Evolutionary conservation across 2,329 filamentous ascomycete genomes (phyloP).

Genomic region (Xylariales sp.): DNA sequence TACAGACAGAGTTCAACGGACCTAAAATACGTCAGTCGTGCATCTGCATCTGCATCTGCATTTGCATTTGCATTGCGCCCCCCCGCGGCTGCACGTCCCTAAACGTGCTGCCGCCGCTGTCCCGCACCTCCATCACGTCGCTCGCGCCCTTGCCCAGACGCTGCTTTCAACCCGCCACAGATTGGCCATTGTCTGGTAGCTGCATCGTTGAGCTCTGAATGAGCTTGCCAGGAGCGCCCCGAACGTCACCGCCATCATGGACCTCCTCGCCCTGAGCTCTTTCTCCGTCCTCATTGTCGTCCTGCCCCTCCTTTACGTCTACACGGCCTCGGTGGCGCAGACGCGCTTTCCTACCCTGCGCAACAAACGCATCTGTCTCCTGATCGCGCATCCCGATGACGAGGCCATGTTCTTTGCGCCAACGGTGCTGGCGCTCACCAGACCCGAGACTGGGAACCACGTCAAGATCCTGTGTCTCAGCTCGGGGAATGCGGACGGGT

Average conservation of each 20-base stretch:
- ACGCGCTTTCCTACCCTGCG: slow-evolving; percentile 60
- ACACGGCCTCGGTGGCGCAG: slow-evolving; percentile 41
- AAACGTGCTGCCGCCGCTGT: slow-evolving; percentile 4
- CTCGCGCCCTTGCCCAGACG: not conserved
- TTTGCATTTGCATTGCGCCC: slow-evolving; percentile 2
- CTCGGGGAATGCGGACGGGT: slow-evolving; percentile 80
- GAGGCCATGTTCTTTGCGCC: slow-evolving; percentile 99
- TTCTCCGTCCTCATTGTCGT: slow-evolving; percentile 32
- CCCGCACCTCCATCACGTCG: slow-evolving; percentile 9
- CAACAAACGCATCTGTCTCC: slow-evolving; percentile 82
- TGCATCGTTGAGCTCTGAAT: too few relatives aligned
- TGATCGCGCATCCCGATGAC: slow-evolving; percentile 97
- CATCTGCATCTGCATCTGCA: slow-evolving; percentile 7
- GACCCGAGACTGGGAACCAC: slow-evolving; percentile 77
- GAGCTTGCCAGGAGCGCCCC: too few relatives aligned
- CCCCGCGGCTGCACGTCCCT: slow-evolving; percentile 4
- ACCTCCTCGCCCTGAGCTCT: slow-evolving; percentile 23
- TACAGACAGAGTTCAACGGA: too few relatives aligned
- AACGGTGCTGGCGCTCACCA: slow-evolving; percentile 76
- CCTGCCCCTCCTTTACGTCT: slow-evolving; percentile 47
- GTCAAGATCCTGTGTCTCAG: slow-evolving; percentile 92
- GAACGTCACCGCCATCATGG: slow-evolving; percentile 3
- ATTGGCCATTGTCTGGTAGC: too few relatives aligned
- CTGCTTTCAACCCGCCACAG: not conserved
- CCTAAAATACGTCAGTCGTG: slow-evolving; percentile 4